These are phyloP conservation scores for Erythrobasidium hasegawianum DNA, from an alignment of 1,284 basidiomycete genomes.

Conservation along the genomic window DNA sequence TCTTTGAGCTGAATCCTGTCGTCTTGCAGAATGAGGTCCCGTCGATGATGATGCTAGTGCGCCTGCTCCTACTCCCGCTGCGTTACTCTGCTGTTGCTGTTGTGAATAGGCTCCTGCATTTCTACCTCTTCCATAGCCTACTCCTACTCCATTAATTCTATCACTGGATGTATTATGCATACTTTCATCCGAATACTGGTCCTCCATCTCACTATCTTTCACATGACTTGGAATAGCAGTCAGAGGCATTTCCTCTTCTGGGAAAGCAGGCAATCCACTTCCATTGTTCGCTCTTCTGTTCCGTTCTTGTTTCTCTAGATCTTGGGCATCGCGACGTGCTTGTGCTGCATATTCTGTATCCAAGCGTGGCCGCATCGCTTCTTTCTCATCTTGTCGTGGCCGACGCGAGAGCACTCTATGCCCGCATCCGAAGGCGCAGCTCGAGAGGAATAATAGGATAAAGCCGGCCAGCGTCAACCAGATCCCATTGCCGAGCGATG, in stretches of 20 bases:
- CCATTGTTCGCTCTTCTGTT: slow-evolving; percentile 3
- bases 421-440: slow-evolving; percentile 43
- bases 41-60: neutral
- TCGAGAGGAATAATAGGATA: slow-evolving; percentile 37
- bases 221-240: slow-evolving; percentile 5
- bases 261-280: slow-evolving; percentile 32
- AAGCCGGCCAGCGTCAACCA: slow-evolving; percentile 44
- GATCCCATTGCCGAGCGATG: slow-evolving; percentile 38
- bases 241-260: slow-evolving; percentile 31
- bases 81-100: neutral
- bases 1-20: neutral
- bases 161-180: neutral
- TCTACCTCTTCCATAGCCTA: slow-evolving; percentile 14
- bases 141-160: slow-evolving; percentile 25
- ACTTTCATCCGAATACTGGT: slow-evolving; percentile 9
- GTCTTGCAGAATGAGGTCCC: neutral
- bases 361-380: slow-evolving; percentile 15
- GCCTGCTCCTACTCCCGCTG: neutral
- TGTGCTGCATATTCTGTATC: slow-evolving; percentile 22
- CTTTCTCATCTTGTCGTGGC: slow-evolving; percentile 22
- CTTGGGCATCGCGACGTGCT: slow-evolving; percentile 16
- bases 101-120: neutral
- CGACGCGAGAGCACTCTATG: slow-evolving; percentile 22
- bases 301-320: slow-evolving; percentile 17
- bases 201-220: slow-evolving; percentile 9